Conservation (phyloP, 2,329 filamentous ascomycete genomes). For the Davidsoniella australis region DNA sequence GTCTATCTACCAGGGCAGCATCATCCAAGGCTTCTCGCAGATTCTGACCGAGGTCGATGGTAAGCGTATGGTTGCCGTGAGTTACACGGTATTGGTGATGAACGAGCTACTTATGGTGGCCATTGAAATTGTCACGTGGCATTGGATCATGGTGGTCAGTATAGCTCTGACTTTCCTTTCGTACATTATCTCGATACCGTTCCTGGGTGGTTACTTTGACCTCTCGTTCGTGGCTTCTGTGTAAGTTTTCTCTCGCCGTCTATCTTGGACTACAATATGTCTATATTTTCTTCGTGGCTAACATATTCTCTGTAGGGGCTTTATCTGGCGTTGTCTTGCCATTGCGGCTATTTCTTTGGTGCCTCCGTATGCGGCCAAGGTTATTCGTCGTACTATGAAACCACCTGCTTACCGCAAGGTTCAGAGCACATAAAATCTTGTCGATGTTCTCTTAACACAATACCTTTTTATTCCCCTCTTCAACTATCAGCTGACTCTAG, state of each 20-base stretch:
- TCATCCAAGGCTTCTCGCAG: slow-evolving; percentile 91
- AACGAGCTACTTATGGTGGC: slow-evolving; percentile 97
- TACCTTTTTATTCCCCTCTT: not conserved
- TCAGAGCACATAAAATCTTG: slow-evolving; percentile 37
- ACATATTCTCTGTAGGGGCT: slow-evolving; percentile 37
- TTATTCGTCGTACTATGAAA: slow-evolving; percentile 69
- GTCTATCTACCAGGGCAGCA: slow-evolving; percentile 82
- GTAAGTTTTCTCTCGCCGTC: slow-evolving; percentile 25
- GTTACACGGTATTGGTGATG: slow-evolving; percentile 77
- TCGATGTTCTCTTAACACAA: not conserved
- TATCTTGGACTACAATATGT: not conserved
- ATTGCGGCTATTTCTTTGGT: slow-evolving; percentile 67
- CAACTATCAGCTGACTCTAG: not conserved
- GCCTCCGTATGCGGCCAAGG: slow-evolving; percentile 74
- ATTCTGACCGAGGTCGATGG: slow-evolving; percentile 65
- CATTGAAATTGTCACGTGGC: slow-evolving; percentile 93
- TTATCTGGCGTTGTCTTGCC: slow-evolving; percentile 72
- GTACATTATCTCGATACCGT: slow-evolving; percentile 72
- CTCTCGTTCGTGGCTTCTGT: slow-evolving; percentile 57
- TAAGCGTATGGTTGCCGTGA: slow-evolving; percentile 68
- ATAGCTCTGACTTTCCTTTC: slow-evolving; percentile 67
- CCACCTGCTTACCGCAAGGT: slow-evolving; percentile 94
- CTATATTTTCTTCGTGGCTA: not conserved
- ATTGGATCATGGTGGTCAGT: slow-evolving; percentile 73
- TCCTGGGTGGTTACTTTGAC: slow-evolving; percentile 81